These are phyloP conservation scores for Ophioceras dolichostomum DNA, from an alignment of 2,329 filamentous ascomycete genomes.

Conservation along the genomic window DNA sequence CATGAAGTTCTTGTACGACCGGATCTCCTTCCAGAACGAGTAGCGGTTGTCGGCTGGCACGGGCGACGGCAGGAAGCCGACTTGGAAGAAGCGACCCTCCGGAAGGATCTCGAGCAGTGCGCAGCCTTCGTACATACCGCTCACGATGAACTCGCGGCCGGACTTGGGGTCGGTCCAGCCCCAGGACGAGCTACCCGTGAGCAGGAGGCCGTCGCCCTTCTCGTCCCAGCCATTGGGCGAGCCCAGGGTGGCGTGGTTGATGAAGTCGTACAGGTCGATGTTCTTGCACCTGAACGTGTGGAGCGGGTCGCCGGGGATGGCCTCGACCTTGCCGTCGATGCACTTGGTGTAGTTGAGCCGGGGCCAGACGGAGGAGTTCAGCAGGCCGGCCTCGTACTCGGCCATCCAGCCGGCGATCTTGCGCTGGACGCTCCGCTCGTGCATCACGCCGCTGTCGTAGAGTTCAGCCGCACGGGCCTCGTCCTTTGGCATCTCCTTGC, in stretches of 20 bases:
- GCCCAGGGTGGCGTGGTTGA: constrained; percentile 3
- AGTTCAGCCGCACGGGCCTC: constrained; percentile 1
- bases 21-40: constrained; percentile 38
- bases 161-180: constrained; percentile 35
- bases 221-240: no score
- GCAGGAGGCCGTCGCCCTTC: background rate
- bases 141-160: constrained; percentile 38
- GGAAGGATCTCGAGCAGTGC: constrained; percentile 2
- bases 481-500: constrained; percentile 3
- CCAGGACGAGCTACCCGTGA: constrained; percentile 1
- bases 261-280: constrained; percentile 5
- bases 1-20: constrained; percentile 22
- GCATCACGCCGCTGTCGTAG: constrained; percentile 1
- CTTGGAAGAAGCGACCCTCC: background rate
- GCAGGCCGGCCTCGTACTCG: constrained; percentile 1
- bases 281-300: constrained; percentile 4
- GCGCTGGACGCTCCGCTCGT: background rate
- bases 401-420: constrained; percentile 2
- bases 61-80: constrained; percentile 20
- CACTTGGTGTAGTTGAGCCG: constrained; percentile 2
- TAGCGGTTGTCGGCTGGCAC: background rate
- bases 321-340: constrained; percentile 1
- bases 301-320: background rate
- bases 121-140: constrained; percentile 1
- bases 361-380: constrained; percentile 1